Evolutionary conservation across 169 alveolate species (phyloP), one percentile per base, ranked within the genome.

Genomic region (Cryptosporidium felis): DNA sequence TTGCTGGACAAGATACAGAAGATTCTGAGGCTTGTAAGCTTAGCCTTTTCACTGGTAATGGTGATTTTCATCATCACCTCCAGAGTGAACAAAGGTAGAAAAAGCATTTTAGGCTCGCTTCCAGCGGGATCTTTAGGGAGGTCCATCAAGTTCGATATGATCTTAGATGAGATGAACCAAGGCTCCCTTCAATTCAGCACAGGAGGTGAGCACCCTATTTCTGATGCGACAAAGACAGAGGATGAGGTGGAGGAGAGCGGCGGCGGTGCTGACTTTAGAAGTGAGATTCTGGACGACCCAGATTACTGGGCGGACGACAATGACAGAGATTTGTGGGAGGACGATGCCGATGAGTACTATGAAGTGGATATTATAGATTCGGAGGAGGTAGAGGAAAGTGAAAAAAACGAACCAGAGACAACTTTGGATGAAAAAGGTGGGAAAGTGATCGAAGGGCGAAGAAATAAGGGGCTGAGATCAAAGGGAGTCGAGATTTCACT

Each of bases 291-390:
- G 3, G 85, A 74, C 41, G 67, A 74, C 23, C 85, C 85, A 51
- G 85, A 74, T 9, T 74, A 74, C 23, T 74, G 85, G 85, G 85
- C 85, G 9, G 85, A 74, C 41, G 67, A 74, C 9, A 44, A 74
- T 53, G 85, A 74, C 18, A 26, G 23, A 8, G 85, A 74, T 36
- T 58, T 74, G 23, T 74, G 85, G 85, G 67, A 53, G 0, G 85
- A 74, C 26, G 85, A 74, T 36, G 21, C 6, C 16, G 67, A 51
- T 3, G 85, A 74, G 21, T 74, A 53, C n/a, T 74, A 51, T 36
- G 85, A 74, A 21, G 56, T 74, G 85, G 85, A 74, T n/a, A 74
- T 74, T n/a, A 14, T 74, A 28, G 26, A 42, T 16, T 74, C 85
- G 8, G 85, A 74, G 26, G 82, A 66, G 2, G 66, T 10, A 36